Evolutionary conservation across 2,329 filamentous ascomycete genomes (phyloP).

Genomic region (Talaromyces islandicus): DNA sequence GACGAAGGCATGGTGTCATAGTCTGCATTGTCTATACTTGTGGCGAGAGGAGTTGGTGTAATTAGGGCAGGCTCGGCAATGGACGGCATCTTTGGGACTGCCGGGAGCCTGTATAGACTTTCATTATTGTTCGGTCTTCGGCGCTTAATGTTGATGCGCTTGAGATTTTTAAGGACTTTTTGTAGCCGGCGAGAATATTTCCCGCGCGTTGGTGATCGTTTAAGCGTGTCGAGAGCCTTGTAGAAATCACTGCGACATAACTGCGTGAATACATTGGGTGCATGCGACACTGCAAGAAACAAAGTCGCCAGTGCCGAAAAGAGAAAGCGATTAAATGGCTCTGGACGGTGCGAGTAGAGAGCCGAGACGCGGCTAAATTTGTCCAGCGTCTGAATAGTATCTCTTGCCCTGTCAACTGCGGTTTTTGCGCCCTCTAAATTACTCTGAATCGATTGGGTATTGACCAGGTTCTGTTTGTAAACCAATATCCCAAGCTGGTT

Average conservation of each 20-base stretch:
- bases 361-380: slow-evolving; percentile 55
- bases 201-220: slow-evolving; percentile 55
- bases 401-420: slow-evolving; percentile 57
- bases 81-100: not conserved
- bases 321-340: slow-evolving; percentile 61
- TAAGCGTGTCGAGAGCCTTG: slow-evolving; percentile 58
- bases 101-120: not conserved
- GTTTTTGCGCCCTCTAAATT: slow-evolving; percentile 67
- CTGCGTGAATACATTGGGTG: slow-evolving; percentile 52
- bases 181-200: slow-evolving; percentile 56
- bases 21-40: not conserved
- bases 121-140: not conserved
- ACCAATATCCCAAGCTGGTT: slow-evolving; percentile 89
- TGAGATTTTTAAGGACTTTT: slow-evolving; percentile 56
- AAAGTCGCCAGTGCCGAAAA: slow-evolving; percentile 57
- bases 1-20: slow-evolving; percentile 3
- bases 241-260: slow-evolving; percentile 59
- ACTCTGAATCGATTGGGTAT: slow-evolving; percentile 70
- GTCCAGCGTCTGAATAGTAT: slow-evolving; percentile 56
- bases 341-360: slow-evolving; percentile 57
- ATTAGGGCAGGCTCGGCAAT: not conserved
- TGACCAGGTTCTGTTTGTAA: slow-evolving; percentile 79
- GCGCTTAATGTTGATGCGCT: slow-evolving; percentile 18
- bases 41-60: not conserved
- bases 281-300: slow-evolving; percentile 58